A percentile compares a stretch with the other conserved stretches of the same genome.
Evolutionary conservation across 768 basidiomycete species (phyloP).

Genomic region (Rubroboletus pulcherrimus): DNA sequence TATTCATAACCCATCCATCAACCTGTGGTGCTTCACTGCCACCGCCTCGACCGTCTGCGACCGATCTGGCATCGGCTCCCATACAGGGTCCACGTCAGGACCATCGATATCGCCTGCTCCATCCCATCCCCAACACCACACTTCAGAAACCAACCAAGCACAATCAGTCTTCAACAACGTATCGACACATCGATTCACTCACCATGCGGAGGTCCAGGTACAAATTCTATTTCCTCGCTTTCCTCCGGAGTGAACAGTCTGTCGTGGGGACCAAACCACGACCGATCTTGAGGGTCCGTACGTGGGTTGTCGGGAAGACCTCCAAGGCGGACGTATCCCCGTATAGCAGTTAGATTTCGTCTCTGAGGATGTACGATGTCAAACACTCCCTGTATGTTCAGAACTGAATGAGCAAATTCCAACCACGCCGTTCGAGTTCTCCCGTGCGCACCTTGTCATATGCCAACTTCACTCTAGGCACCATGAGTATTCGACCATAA

Average conservation of each 20-base stretch:
- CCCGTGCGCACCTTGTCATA: constrained; percentile 71
- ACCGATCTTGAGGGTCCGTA: constrained; percentile 95
- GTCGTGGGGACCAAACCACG: constrained; percentile 98
- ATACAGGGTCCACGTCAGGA: constrained; percentile 96
- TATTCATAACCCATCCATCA: constrained; percentile 24
- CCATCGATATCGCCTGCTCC: constrained; percentile 97
- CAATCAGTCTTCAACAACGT: background rate
- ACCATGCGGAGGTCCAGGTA: constrained; percentile 85
- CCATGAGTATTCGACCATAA: constrained; percentile 97
- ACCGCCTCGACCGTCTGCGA: constrained; percentile 58
- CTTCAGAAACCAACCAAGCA: constrained; percentile 37
- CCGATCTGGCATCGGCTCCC: constrained; percentile 79
- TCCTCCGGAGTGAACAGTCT: constrained; percentile 90
- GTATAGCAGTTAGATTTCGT: constrained; percentile 91
- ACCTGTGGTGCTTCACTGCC: constrained; percentile 64
- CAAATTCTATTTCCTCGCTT: constrained; percentile 69
- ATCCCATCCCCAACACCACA: constrained; percentile 99
- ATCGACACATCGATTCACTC: background rate
- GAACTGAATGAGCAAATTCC: constrained; percentile 1
- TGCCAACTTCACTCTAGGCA: constrained; percentile 92
- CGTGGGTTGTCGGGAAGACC: constrained; percentile 94
- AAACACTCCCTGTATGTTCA: constrained; percentile 71
- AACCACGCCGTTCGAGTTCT: background rate
- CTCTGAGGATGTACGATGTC: constrained; percentile 91
- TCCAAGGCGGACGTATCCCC: constrained; percentile 92